These are phyloP conservation scores for Aphanomyces cochlioides DNA, from an alignment of 352 stramenopile species.

Conservation along the genomic window DNA sequence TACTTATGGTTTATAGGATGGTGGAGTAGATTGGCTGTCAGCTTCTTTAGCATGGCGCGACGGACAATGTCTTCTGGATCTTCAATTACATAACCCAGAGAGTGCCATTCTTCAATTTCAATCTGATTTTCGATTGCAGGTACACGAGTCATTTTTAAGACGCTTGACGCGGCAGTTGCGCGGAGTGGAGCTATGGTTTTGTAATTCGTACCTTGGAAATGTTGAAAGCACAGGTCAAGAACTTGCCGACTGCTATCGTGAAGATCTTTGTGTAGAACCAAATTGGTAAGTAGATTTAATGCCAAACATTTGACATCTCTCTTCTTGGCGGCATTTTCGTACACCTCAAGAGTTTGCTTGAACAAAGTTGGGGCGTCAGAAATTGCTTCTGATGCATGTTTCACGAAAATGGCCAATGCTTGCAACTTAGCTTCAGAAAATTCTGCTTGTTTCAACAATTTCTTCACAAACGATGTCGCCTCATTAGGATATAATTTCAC, in stretches of 20 bases:
- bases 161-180: constrained; percentile 42
- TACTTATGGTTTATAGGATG: constrained; percentile 71
- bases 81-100: constrained; percentile 70
- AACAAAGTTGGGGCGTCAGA: constrained; percentile 14
- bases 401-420: constrained; percentile 11
- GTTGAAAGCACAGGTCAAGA: constrained; percentile 49
- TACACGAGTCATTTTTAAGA: constrained; percentile 68
- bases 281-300: background rate
- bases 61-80: constrained; percentile 73
- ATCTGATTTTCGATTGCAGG: constrained; percentile 49
- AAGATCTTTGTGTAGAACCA: background rate
- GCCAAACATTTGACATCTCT: constrained; percentile 9
- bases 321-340: background rate
- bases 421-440: constrained; percentile 8
- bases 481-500: constrained; percentile 11
- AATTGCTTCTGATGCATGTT: constrained; percentile 8
- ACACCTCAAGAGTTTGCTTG: background rate
- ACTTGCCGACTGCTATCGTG: constrained; percentile 32
- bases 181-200: constrained; percentile 30
- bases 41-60: constrained; percentile 62
- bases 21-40: constrained; percentile 70
- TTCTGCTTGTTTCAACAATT: background rate
- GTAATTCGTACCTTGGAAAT: constrained; percentile 37
- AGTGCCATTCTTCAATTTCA: constrained; percentile 62
- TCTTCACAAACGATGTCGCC: background rate